phyloP scores from a whole-genome alignment of 257 asterid genomes.

The Solanum ahanhuiri region DNA sequence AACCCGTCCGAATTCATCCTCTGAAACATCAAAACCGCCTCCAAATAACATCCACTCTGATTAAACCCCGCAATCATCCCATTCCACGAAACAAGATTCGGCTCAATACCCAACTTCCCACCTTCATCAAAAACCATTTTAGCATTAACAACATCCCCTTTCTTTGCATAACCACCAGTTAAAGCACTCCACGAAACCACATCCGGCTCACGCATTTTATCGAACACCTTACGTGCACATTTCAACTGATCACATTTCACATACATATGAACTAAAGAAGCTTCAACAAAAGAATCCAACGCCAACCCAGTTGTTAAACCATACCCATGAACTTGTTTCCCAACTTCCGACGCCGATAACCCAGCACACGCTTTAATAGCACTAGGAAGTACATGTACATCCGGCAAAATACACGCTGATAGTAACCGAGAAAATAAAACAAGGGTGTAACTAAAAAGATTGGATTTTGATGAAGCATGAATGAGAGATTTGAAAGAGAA shows the following conservation, averaged over 20 bases:
- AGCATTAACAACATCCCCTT: constrained; percentile 50
- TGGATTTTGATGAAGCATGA: constrained; percentile 49
- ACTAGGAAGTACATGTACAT: constrained; percentile 59
- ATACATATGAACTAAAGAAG: constrained; percentile 65
- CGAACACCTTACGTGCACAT: constrained; percentile 46
- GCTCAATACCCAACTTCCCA: constrained; percentile 37
- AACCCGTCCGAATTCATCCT: constrained; percentile 55
- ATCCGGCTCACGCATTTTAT: constrained; percentile 42
- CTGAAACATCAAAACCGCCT: constrained; percentile 48
- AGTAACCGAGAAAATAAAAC: constrained; percentile 40
- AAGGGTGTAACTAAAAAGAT: constrained; percentile 26
- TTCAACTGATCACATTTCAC: constrained; percentile 39
- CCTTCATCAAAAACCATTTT: constrained; percentile 31
- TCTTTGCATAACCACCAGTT: constrained; percentile 70
- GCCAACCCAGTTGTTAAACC: constrained; percentile 46
- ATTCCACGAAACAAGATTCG: constrained; percentile 73
- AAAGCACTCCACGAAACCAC: constrained; percentile 75
- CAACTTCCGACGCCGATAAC: constrained; percentile 25
- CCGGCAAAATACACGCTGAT: constrained; percentile 31
- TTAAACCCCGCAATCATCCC: constrained; percentile 95
- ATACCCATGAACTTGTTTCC: constrained; percentile 73
- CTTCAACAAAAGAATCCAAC: constrained; percentile 52
- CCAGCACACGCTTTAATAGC: constrained; percentile 65
- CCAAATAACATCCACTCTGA: constrained; percentile 54
- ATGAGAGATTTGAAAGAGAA: constrained; percentile 46